phyloP scores from a whole-genome alignment of 2,329 filamentous ascomycete species.

The Pseudogymnoascus verrucosus region DNA sequence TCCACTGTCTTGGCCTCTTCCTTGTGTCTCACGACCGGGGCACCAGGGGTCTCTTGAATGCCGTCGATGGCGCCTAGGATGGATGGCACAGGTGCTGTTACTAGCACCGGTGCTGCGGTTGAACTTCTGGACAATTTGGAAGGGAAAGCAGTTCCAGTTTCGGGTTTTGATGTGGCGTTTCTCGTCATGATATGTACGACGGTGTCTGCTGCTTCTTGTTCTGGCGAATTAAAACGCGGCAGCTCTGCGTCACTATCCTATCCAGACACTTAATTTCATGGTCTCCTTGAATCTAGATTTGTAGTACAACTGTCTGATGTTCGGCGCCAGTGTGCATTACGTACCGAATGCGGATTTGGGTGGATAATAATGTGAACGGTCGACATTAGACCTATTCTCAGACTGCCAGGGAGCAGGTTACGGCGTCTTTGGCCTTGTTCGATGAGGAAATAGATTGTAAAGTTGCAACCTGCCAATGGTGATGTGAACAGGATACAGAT shows the following conservation, averaged over 20 bases:
- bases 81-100: not conserved
- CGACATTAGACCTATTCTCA: not conserved
- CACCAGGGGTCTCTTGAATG: not conserved
- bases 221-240: not conserved
- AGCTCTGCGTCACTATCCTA: not conserved
- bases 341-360: not conserved
- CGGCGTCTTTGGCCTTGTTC: not conserved
- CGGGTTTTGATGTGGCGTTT: not conserved
- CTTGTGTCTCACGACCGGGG: not conserved
- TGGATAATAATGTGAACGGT: not conserved
- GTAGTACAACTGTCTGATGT: not conserved
- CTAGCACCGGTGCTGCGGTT: not conserved
- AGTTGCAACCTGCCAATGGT: not conserved
- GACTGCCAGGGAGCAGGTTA: not conserved
- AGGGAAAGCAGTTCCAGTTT: not conserved
- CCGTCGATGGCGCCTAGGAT: not conserved
- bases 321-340: not conserved
- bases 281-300: not conserved
- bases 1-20: not conserved
- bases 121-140: conserved; percentile 1
- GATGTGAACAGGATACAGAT: not conserved
- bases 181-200: not conserved
- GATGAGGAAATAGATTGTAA: not conserved
- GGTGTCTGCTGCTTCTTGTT: not conserved
- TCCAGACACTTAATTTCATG: not conserved